Evolutionary conservation across 2,329 filamentous ascomycete genomes (phyloP).

Genomic region (Paraphaeosphaeria sporulosa): DNA sequence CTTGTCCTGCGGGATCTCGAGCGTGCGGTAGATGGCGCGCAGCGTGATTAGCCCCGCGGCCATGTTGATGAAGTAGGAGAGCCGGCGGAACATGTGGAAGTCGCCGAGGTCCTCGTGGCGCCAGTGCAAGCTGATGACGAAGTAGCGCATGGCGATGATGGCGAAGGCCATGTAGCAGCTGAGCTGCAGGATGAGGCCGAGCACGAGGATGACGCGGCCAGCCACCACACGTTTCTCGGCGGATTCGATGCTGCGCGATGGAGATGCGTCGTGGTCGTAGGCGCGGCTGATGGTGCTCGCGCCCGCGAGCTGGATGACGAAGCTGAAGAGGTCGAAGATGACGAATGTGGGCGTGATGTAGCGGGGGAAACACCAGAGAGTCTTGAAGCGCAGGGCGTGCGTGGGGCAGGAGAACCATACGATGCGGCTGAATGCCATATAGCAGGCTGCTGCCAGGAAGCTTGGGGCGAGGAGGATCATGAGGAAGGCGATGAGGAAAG

Average conservation of each 20-base stretch:
- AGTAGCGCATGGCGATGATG: constrained; percentile 45
- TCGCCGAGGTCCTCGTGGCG: constrained; percentile 44
- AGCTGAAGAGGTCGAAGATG: constrained; percentile 57
- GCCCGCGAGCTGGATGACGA: constrained; percentile 55
- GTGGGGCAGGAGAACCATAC: constrained; percentile 51
- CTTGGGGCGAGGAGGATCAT: constrained; percentile 59
- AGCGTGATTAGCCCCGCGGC: constrained; percentile 49
- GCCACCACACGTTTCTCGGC: constrained; percentile 38
- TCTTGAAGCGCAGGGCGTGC: constrained; percentile 50
- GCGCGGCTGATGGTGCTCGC: constrained; percentile 53
- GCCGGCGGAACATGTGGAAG: constrained; percentile 45
- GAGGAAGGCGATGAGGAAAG: constrained; percentile 53
- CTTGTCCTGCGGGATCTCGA: constrained; percentile 60
- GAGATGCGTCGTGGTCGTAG: constrained; percentile 41
- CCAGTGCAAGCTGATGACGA: constrained; percentile 40
- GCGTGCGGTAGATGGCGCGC: constrained; percentile 62
- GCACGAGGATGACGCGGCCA: constrained; percentile 51
- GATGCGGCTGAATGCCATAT: constrained; percentile 58
- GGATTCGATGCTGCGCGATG: constrained; percentile 51
- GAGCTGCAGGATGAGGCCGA: constrained; percentile 60
- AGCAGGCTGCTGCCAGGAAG: constrained; percentile 60
- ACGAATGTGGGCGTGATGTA: constrained; percentile 60
- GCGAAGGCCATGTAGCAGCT: constrained; percentile 61
- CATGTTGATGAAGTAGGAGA: constrained; percentile 44
- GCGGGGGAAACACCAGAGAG: constrained; percentile 52